Evolutionary conservation across 2,329 filamentous ascomycete species (phyloP).

Genomic region (Chaetomium sp.): DNA sequence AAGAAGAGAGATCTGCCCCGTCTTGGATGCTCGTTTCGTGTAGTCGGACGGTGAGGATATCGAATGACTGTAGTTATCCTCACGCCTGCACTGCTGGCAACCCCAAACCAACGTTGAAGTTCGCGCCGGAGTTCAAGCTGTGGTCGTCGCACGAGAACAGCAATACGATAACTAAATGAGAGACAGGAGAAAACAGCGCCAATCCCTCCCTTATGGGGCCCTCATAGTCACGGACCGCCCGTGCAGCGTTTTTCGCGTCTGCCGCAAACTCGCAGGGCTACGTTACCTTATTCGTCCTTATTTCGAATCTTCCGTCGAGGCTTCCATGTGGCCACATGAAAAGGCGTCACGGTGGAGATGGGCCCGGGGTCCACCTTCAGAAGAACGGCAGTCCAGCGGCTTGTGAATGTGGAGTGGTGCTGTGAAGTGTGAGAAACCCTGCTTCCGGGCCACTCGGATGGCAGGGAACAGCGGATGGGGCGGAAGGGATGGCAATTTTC

Average conservation of each 20-base stretch:
- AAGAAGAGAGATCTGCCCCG: background rate
- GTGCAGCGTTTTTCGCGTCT: slow-evolving; percentile 20
- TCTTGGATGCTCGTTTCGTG: background rate
- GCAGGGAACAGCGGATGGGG: slow-evolving; percentile 21
- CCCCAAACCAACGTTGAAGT: background rate
- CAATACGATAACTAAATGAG: slow-evolving; percentile 16
- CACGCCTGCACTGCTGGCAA: slow-evolving; percentile 1
- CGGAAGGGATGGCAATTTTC: slow-evolving; percentile 22
- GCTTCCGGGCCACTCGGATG: slow-evolving; percentile 32
- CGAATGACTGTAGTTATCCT: background rate
- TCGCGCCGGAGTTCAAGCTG: background rate
- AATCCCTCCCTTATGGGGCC: slow-evolving; percentile 32
- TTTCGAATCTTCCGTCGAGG: slow-evolving; percentile 25
- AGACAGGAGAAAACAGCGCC: slow-evolving; percentile 22
- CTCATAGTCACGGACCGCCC: slow-evolving; percentile 20
- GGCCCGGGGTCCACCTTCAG: slow-evolving; percentile 10
- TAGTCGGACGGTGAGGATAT: background rate
- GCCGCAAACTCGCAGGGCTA: slow-evolving; percentile 24
- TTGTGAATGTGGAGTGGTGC: slow-evolving; percentile 15
- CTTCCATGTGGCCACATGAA: slow-evolving; percentile 37
- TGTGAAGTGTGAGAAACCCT: slow-evolving; percentile 14
- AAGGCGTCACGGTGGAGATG: slow-evolving; percentile 29
- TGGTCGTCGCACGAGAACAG: slow-evolving; percentile 17
- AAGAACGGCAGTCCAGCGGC: background rate
- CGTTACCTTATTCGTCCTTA: slow-evolving; percentile 23